Conservation (phyloP, 2,329 filamentous ascomycete species). For the Rhynchosporium graminicola region DNA sequence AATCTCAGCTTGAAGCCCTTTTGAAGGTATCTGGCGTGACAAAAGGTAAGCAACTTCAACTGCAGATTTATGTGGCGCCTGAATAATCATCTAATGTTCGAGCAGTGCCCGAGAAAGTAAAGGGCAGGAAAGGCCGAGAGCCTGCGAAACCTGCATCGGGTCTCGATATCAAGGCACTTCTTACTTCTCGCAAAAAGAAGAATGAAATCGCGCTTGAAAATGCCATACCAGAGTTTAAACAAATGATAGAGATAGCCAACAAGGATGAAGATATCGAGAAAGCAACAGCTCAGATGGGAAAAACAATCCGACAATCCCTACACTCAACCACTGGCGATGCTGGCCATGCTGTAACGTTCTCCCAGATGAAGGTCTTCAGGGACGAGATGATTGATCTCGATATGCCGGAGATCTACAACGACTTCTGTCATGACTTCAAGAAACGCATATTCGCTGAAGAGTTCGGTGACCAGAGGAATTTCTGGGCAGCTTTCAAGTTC, state of each 20-base stretch:
- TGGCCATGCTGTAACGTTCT: conserved; percentile 72
- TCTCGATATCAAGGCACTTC: conserved; percentile 79
- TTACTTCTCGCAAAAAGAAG: conserved; percentile 58
- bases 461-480: conserved; percentile 66
- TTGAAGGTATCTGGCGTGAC: conserved; percentile 76
- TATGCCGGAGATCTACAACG: conserved; percentile 75
- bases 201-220: conserved; percentile 65
- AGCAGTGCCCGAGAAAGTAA: conserved; percentile 74
- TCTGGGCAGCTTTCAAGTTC: conserved; percentile 76
- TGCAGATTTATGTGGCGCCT: background rate
- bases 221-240: conserved; percentile 88
- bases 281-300: conserved; percentile 72
- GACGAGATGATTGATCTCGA: conserved; percentile 76
- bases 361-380: conserved; percentile 70
- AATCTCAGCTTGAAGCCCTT: conserved; percentile 60
- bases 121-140: conserved; percentile 68
- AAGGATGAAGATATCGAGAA: conserved; percentile 63
- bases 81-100: conserved; percentile 28
- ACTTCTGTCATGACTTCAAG: conserved; percentile 72
- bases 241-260: conserved; percentile 63
- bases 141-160: conserved; percentile 82
- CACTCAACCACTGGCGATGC: conserved; percentile 72
- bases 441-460: conserved; percentile 66
- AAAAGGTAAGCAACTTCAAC: conserved; percentile 56
- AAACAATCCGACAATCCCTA: conserved; percentile 69